Conservation (phyloP, 805 yeast species). For the baker's yeast (Saccharomyces cerevisiae) region DNA sequence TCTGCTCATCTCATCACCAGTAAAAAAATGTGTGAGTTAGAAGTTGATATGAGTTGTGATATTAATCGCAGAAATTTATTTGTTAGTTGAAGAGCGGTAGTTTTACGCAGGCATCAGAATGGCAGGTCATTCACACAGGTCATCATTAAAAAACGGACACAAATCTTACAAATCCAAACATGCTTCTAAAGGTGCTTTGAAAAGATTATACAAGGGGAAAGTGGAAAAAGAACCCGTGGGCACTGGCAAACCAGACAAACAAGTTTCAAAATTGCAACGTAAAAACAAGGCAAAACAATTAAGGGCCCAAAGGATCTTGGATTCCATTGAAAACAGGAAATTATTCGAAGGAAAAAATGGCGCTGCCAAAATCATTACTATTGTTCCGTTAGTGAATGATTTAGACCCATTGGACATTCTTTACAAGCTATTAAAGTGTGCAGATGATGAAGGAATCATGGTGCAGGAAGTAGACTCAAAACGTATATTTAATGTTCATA, state of each 20-base stretch:
- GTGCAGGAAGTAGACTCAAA: conserved; percentile 27
- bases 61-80: background rate
- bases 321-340: conserved; percentile 50
- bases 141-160: conserved; percentile 74
- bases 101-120: conserved; percentile 22
- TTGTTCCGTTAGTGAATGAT: conserved; percentile 73
- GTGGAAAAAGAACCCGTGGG: conserved; percentile 57
- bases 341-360: conserved; percentile 75
- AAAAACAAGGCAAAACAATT: conserved; percentile 72
- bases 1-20: background rate
- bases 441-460: conserved; percentile 31
- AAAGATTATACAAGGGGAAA: conserved; percentile 75
- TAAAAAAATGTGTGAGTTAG: background rate
- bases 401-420: conserved; percentile 49
- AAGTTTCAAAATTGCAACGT: conserved; percentile 50
- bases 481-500: conserved; percentile 43
- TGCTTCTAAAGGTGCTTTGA: conserved; percentile 79
- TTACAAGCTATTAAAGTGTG: conserved; percentile 37
- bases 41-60: too few relatives aligned
- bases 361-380: conserved; percentile 74
- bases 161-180: conserved; percentile 90
- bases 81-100: background rate
- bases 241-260: conserved; percentile 26
- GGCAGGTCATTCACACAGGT: conserved; percentile 80
- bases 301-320: conserved; percentile 60